phyloP scores from a whole-genome alignment of 2,329 filamentous ascomycete genomes.

The Alternaria infectoria region DNA sequence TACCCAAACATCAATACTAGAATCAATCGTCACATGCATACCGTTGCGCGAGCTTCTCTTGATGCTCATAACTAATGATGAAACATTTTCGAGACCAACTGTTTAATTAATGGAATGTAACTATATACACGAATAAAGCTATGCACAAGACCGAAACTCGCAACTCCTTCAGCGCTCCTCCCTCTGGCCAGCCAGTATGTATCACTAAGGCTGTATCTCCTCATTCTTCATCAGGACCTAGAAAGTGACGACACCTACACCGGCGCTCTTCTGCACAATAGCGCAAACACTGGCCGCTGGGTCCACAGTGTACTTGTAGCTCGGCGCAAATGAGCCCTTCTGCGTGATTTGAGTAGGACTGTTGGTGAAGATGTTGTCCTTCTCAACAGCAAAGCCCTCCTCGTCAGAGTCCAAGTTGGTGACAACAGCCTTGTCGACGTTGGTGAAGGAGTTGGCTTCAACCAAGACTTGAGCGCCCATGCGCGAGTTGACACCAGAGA shows the following conservation, averaged over 20 bases:
- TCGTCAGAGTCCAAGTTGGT: constrained; percentile 62
- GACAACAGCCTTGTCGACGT: constrained; percentile 63
- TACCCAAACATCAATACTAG: neutral
- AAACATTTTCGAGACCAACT: constrained; percentile 9
- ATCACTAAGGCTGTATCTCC: neutral
- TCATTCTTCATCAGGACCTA: constrained; percentile 9
- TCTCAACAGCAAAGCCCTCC: constrained; percentile 56
- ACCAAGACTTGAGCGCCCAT: constrained; percentile 54
- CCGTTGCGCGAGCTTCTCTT: neutral
- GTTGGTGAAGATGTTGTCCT: constrained; percentile 54
- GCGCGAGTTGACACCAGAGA: constrained; percentile 52
- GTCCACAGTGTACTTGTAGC: constrained; percentile 58
- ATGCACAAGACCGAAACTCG: constrained; percentile 24
- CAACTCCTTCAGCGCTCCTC: constrained; percentile 1
- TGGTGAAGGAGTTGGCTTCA: constrained; percentile 61
- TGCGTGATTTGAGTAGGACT: constrained; percentile 54
- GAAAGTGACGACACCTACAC: constrained; percentile 41
- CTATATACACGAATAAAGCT: constrained; percentile 15
- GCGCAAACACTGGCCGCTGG: constrained; percentile 32
- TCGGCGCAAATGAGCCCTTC: constrained; percentile 60
- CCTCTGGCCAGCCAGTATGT: neutral
- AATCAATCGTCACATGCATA: neutral
- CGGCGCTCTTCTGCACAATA: constrained; percentile 38
- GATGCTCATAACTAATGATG: constrained; percentile 12
- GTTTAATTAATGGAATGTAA: neutral